Conservation (phyloP, 352 stramenopile species). For the Plasmopara viticola region DNA sequence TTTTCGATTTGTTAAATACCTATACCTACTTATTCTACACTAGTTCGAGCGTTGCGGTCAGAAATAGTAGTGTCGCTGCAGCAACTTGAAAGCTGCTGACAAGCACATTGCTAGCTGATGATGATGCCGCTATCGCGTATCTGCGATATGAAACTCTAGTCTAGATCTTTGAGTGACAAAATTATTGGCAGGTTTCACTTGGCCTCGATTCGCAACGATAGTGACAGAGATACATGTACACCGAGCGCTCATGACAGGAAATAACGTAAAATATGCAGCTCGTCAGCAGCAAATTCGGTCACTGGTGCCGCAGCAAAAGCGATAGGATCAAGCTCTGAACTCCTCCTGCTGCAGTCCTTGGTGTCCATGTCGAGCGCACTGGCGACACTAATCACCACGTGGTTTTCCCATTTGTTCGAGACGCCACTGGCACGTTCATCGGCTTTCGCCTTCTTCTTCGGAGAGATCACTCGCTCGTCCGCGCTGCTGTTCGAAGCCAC, state of each 20-base stretch:
- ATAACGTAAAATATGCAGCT: slow-evolving; percentile 37
- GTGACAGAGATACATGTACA: neutral
- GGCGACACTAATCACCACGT: slow-evolving; percentile 21
- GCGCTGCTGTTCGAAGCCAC: slow-evolving; percentile 5
- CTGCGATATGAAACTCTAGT: neutral
- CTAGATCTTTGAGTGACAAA: neutral
- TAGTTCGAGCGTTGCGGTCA: neutral
- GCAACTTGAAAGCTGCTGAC: neutral
- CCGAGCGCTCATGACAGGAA: slow-evolving; percentile 29
- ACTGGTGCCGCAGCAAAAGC: slow-evolving; percentile 20
- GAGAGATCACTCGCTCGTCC: slow-evolving; percentile 33
- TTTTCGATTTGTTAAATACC: neutral
- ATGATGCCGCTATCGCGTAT: neutral
- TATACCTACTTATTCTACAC: neutral
- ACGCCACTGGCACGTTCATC: slow-evolving; percentile 14
- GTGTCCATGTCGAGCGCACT: slow-evolving; percentile 17
- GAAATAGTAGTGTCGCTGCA: neutral
- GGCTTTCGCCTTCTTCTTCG: slow-evolving; percentile 40
- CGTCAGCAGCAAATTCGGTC: slow-evolving; percentile 21
- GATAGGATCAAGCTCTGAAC: slow-evolving; percentile 15
- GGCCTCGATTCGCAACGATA: neutral
- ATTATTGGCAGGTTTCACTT: neutral
- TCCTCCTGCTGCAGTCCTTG: slow-evolving; percentile 3
- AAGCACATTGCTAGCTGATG: neutral
- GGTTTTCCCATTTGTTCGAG: slow-evolving; percentile 30